Evolutionary conservation across 352 stramenopile genomes (phyloP).

Genomic region (Albugo laibachii): DNA sequence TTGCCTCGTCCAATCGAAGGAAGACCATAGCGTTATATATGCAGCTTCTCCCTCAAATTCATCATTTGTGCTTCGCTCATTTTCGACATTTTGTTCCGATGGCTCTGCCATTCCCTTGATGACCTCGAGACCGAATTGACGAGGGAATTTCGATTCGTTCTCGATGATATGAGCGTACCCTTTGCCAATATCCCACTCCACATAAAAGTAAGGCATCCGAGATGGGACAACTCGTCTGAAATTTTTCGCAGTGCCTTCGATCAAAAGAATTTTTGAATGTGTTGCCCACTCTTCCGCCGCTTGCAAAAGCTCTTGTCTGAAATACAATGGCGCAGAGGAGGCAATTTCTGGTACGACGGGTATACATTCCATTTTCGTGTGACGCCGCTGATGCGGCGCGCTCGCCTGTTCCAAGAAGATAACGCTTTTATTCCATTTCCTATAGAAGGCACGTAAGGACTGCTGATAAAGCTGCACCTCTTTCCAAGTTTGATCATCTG

Average conservation of each 20-base stretch:
- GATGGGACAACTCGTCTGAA: constrained; percentile 39
- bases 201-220: constrained; percentile 75
- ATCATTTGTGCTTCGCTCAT: constrained; percentile 13
- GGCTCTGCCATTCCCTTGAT: constrained; percentile 32
- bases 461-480: constrained; percentile 51
- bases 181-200: constrained; percentile 38
- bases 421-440: constrained; percentile 24
- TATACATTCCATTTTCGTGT: constrained; percentile 67
- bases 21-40: too few relatives aligned
- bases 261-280: constrained; percentile 42
- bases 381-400: constrained; percentile 28
- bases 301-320: constrained; percentile 68
- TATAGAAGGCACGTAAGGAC: constrained; percentile 32
- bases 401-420: constrained; percentile 69
- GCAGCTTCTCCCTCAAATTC: neutral
- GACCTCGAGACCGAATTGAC: constrained; percentile 58
- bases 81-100: constrained; percentile 39
- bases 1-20: too few relatives aligned
- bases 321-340: constrained; percentile 48
- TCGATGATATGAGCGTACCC: constrained; percentile 71
- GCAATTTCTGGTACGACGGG: constrained; percentile 38
- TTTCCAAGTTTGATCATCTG: constrained; percentile 35
- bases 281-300: constrained; percentile 58
- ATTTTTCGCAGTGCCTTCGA: constrained; percentile 36
- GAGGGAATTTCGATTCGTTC: constrained; percentile 48